Percentiles rank a stretch among this genome's conserved stretches.
phyloP scores from a whole-genome alignment of 2,329 filamentous ascomycete species.

The Calcarisporium arbuscula region DNA sequence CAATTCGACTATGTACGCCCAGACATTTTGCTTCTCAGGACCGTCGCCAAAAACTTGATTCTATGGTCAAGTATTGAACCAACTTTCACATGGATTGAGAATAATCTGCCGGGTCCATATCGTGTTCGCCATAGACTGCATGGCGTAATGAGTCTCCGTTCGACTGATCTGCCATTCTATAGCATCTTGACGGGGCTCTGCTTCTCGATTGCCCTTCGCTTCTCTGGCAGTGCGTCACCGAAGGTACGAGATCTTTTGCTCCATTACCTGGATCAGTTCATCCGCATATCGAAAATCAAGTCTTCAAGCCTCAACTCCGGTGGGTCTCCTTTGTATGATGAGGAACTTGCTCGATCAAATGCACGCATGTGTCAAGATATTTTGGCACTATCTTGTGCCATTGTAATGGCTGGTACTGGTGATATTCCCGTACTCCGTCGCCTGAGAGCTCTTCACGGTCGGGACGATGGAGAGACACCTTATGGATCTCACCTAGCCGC shows the following conservation, averaged over 20 bases:
- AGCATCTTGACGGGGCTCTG: constrained; percentile 87
- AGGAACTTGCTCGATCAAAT: constrained; percentile 74
- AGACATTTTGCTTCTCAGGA: constrained; percentile 84
- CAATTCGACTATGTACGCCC: constrained; percentile 96
- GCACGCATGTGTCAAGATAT: constrained; percentile 88
- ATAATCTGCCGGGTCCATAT: constrained; percentile 67
- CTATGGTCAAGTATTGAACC: constrained; percentile 83
- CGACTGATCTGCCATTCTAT: constrained; percentile 84
- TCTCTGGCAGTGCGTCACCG: constrained; percentile 63
- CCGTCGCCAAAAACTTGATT: constrained; percentile 83
- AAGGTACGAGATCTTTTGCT: constrained; percentile 76
- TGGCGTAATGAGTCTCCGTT: constrained; percentile 57
- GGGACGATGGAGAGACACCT: constrained; percentile 73
- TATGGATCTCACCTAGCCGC: constrained; percentile 92
- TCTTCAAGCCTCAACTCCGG: constrained; percentile 46
- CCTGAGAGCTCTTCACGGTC: constrained; percentile 79
- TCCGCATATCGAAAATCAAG: constrained; percentile 70
- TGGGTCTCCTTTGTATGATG: constrained; percentile 59
- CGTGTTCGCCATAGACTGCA: constrained; percentile 54
- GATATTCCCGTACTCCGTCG: constrained; percentile 81
- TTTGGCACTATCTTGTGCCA: constrained; percentile 72
- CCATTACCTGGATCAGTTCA: constrained; percentile 79
- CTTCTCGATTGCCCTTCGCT: constrained; percentile 69
- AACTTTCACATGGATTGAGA: constrained; percentile 66
- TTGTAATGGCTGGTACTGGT: constrained; percentile 93